phyloP scores from a whole-genome alignment of 2,329 filamentous ascomycete genomes.

The Akanthomyces lecanii region DNA sequence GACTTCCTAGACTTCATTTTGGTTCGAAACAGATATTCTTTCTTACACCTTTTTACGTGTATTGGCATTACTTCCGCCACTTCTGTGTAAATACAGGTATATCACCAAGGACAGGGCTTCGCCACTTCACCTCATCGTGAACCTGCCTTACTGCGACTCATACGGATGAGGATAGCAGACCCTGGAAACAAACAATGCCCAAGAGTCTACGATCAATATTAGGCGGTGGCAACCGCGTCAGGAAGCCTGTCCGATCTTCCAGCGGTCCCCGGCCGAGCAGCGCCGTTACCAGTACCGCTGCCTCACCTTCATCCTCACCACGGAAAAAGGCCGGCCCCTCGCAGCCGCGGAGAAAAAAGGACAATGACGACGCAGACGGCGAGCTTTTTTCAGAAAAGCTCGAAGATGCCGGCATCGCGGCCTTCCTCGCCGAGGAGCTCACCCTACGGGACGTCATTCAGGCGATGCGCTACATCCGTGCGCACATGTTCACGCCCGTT shows the following conservation, averaged over 20 bases:
- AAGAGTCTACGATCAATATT: constrained; percentile 36
- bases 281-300: not conserved
- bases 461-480: constrained; percentile 58
- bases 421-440: constrained; percentile 51
- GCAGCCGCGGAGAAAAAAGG: constrained; percentile 26
- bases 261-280: constrained; percentile 10
- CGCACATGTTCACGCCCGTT: constrained; percentile 60
- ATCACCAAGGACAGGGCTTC: not conserved
- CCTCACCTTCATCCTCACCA: constrained; percentile 16
- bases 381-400: constrained; percentile 44
- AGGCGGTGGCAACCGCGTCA: constrained; percentile 33
- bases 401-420: constrained; percentile 56
- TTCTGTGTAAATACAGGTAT: not conserved
- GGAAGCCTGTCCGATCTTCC: constrained; percentile 27
- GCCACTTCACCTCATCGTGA: not conserved
- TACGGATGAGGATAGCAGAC: not conserved
- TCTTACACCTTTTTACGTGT: not conserved
- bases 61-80: not conserved
- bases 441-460: constrained; percentile 59
- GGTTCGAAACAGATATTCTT: too few relatives aligned
- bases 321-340: constrained; percentile 4
- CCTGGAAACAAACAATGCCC: constrained; percentile 24
- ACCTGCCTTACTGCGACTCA: not conserved
- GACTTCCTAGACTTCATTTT: not conserved
- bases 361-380: constrained; percentile 24